Base-by-base conservation (phyloP, 805 yeast genomes). In the Yarrowia osloensis region DNA sequence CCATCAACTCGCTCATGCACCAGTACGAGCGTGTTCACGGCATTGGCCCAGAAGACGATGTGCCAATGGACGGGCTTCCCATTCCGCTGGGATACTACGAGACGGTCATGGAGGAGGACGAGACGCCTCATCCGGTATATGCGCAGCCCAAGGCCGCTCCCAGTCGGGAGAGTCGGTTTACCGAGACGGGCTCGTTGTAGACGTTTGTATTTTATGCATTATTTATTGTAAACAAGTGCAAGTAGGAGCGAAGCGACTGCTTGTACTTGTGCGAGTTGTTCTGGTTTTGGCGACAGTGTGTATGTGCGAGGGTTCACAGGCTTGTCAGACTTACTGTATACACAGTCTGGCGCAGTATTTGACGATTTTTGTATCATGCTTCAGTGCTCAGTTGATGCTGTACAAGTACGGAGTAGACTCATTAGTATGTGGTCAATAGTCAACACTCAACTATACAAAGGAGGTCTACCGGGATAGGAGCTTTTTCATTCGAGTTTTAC, bases 1-100 rank as follows among this genome's bases (percentile, higher is more conserved):
- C 67, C 50, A 28, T 65, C 49, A 65, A 65, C 50, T 65, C 67
- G 22, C 46, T 65, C 37, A 40, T 65, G 62, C 67, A 65, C n/a
- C 67, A 65, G 66, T 65, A 65, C 37, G 67, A 65, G 33, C 67
- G 67, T 3, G 65, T 55, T 5, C 67, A 65, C 22, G 67, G 67
- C 15, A 28, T 65, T 17, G 54, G 54, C 3, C 54, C 66, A 17
- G 66, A 62, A 26, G 67, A 52, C 17, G 67, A 49, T 6, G 65
- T 55, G 15, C 65, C 67, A n/a, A 39, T 55, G 47, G 67, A 49
- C 31, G 67, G 65, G 12, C 47, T 65, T 15, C 47, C 67, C 9
- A 37, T 52, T 26, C 67, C 67, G 0, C 65, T 65, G 31, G 67
- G 67, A 2, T 65, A 52, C 66, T 65, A 54, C 19, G 67, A 65